A percentile compares a stretch with the other conserved stretches of the same genome.
phyloP scores from a whole-genome alignment of 2,329 filamentous ascomycete species.

The Xylaria sp. region DNA sequence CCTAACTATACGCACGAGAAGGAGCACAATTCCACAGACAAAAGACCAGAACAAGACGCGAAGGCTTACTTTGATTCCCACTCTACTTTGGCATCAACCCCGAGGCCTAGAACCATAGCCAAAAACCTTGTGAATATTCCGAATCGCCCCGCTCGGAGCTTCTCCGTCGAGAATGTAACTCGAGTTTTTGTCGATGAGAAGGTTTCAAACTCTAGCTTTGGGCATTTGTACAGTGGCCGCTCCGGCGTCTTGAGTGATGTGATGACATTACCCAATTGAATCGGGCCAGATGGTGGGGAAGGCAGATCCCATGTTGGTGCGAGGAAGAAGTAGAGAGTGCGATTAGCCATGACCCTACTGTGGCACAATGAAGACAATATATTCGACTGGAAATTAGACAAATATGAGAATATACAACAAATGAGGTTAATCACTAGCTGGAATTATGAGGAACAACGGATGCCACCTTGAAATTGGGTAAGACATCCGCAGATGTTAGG shows the following conservation, averaged over 20 bases:
- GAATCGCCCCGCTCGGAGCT: neutral
- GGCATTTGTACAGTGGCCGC: neutral
- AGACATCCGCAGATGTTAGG: too few species aligned
- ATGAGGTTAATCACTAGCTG: too few species aligned
- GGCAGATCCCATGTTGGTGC: slow-evolving; percentile 1
- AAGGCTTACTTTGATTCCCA: neutral
- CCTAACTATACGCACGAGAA: neutral
- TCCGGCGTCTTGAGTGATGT: slow-evolving; percentile 3
- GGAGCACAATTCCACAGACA: neutral
- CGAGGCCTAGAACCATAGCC: neutral
- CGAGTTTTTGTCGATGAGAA: neutral
- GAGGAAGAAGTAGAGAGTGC: neutral
- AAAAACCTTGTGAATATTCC: neutral
- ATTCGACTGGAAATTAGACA: too few species aligned
- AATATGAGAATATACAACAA: too few species aligned
- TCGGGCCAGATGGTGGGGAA: neutral
- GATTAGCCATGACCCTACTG: slow-evolving; percentile 1
- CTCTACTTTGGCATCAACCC: neutral
- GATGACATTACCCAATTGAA: slow-evolving; percentile 6
- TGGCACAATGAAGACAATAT: too few species aligned
- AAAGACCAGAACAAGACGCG: too few species aligned
- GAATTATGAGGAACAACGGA: too few species aligned
- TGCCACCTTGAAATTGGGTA: too few species aligned
- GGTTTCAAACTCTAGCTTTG: neutral
- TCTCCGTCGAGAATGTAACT: slow-evolving; percentile 2